Conservation (phyloP, 202 grass and related monocot genomes). For the Schoenoplectus triqueter region DNA sequence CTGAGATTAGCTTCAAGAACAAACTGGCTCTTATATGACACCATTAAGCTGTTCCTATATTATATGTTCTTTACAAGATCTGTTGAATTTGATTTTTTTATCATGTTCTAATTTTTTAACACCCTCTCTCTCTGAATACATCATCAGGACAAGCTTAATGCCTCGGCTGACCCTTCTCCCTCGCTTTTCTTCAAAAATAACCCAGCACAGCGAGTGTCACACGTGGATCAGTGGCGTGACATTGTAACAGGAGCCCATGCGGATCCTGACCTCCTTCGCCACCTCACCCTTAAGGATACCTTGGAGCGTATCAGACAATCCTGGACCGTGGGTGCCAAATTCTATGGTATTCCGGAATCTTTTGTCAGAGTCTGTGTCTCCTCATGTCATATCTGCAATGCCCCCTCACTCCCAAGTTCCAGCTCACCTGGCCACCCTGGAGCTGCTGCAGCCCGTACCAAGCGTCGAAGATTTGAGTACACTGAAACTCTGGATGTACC, state of each 20-base stretch:
- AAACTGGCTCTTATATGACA: neutral
- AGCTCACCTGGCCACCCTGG: constrained; percentile 34
- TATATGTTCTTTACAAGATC: neutral
- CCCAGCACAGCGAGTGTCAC: constrained; percentile 70
- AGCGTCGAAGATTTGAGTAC: constrained; percentile 91
- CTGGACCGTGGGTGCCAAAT: constrained; percentile 93
- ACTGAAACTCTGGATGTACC: constrained; percentile 89
- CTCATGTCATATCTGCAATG: constrained; percentile 73
- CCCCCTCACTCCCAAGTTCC: constrained; percentile 52
- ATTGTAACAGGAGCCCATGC: constrained; percentile 76
- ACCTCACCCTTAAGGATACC: constrained; percentile 94
- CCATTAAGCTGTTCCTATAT: neutral
- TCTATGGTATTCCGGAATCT: constrained; percentile 96
- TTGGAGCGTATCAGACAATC: constrained; percentile 96
- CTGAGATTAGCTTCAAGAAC: neutral
- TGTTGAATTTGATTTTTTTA: neutral
- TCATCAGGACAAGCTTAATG: constrained; percentile 73
- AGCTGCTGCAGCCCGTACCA: constrained; percentile 53
- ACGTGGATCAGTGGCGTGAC: constrained; percentile 84
- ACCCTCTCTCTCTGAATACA: neutral
- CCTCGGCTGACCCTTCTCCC: constrained; percentile 43
- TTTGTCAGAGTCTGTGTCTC: constrained; percentile 84
- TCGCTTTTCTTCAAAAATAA: constrained; percentile 96
- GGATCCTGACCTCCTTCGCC: constrained; percentile 81
- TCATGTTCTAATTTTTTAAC: neutral